Percentiles rank a stretch among this genome's conserved stretches.
Conservation (phyloP, 2,329 filamentous ascomycete genomes). For the Periconia sp. region DNA sequence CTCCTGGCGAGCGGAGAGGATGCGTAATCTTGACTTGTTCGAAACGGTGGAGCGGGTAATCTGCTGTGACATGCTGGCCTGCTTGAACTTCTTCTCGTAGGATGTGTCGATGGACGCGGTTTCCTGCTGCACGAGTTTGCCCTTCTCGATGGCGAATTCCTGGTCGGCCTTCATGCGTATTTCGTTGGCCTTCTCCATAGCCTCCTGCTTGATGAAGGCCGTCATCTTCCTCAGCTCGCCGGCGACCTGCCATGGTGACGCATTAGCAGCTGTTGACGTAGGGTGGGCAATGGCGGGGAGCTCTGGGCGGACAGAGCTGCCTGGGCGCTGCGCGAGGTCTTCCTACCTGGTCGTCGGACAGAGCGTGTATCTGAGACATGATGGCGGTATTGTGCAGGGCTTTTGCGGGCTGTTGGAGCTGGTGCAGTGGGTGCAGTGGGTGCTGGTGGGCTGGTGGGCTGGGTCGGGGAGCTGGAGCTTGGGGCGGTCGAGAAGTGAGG, state of each 20-base stretch:
- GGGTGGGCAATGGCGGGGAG: conserved; percentile 21
- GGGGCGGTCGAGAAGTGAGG: conserved; percentile 23
- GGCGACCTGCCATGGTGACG: conserved; percentile 71
- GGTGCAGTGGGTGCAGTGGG: conserved; percentile 11
- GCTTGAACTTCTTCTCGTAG: conserved; percentile 99
- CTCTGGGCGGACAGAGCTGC: conserved; percentile 31
- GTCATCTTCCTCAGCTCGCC: conserved; percentile 99
- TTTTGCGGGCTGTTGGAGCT: conserved; percentile 1
- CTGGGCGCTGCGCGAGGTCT: conserved; percentile 21
- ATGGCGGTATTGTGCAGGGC: conserved; percentile 49
- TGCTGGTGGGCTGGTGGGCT: conserved; percentile 17
- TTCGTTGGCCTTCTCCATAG: conserved; percentile 93
- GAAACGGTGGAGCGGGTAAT: conserved; percentile 95
- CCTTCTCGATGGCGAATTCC: conserved; percentile 99
- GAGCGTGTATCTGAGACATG: conserved; percentile 92
- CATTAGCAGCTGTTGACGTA: conserved; percentile 37
- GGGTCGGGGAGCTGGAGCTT: conserved; percentile 26
- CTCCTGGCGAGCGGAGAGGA: conserved; percentile 86
- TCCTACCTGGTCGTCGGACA: conserved; percentile 94
- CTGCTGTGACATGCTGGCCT: conserved; percentile 97
- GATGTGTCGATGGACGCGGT: conserved; percentile 87
- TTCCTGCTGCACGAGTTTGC: conserved; percentile 96
- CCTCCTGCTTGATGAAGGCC: conserved; percentile 99
- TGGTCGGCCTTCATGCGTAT: conserved; percentile 99
- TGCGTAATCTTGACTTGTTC: conserved; percentile 93